phyloP scores from a whole-genome alignment of 1,284 basidiomycete genomes.

The Ustilago cynodontis region DNA sequence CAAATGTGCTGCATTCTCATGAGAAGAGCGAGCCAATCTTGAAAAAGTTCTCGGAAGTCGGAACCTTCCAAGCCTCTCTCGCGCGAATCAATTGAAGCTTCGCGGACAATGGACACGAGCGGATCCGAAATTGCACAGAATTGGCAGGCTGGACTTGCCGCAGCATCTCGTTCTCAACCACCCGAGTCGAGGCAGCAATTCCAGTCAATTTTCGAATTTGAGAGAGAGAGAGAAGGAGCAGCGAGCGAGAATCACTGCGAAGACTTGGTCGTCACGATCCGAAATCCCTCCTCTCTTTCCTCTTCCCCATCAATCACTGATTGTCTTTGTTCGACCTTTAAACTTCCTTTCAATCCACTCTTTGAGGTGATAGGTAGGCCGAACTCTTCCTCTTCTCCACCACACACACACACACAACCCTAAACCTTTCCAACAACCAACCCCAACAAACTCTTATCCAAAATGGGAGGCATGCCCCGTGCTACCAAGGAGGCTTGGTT shows the following conservation, averaged over 20 bases:
- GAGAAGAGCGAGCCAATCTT: constrained; percentile 2
- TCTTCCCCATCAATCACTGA: constrained; percentile 23
- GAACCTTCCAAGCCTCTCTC: neutral
- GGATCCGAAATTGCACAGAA: constrained; percentile 17
- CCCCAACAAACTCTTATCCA: constrained; percentile 19
- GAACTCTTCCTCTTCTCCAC: constrained; percentile 23
- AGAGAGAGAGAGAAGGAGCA: neutral
- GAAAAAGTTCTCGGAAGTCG: constrained; percentile 37
- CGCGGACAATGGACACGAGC: neutral
- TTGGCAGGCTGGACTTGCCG: constrained; percentile 34
- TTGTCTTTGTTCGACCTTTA: constrained; percentile 46
- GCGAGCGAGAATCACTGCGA: neutral
- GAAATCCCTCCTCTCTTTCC: neutral
- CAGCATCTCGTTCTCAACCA: constrained; percentile 14
- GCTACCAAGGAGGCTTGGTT: constrained; percentile 95
- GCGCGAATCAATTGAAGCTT: neutral
- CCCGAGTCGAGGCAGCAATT: neutral
- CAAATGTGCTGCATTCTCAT: neutral
- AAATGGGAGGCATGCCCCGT: constrained; percentile 87
- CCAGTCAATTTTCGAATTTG: neutral
- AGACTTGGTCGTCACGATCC: constrained; percentile 1
- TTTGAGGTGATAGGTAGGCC: constrained; percentile 66
- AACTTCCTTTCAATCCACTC: constrained; percentile 64
- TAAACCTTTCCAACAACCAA: constrained; percentile 8
- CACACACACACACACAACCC: constrained; percentile 6